phyloP scores from a whole-genome alignment of 495 filamentous ascomycete species.

The Penicillium antarcticum region DNA sequence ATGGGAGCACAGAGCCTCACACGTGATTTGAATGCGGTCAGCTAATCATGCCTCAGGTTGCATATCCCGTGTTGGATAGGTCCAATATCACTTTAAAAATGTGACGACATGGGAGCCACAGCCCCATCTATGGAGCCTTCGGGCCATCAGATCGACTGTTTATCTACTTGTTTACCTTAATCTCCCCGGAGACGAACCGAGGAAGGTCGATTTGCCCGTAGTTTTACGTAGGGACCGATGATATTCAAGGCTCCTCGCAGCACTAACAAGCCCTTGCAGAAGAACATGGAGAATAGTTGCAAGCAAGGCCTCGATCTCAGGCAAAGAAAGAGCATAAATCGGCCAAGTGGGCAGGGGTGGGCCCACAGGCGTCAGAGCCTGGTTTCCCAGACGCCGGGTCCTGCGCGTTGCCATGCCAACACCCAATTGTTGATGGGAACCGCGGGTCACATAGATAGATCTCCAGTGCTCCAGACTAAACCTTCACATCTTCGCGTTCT shows the following conservation, averaged over 20 bases:
- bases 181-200: conserved; percentile 21
- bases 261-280: conserved; percentile 19
- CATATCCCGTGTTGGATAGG: conserved; percentile 6
- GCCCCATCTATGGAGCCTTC: conserved; percentile 8
- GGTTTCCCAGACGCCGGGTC: conserved; percentile 34
- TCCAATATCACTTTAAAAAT: conserved; percentile 3
- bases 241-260: conserved; percentile 17
- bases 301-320: conserved; percentile 14
- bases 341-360: conserved; percentile 14
- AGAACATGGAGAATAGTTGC: conserved; percentile 1
- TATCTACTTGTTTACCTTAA: conserved; percentile 4
- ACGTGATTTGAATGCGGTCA: background rate
- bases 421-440: conserved; percentile 44
- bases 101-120: conserved; percentile 5
- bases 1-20: background rate
- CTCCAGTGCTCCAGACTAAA: conserved; percentile 28
- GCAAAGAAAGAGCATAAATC: conserved; percentile 8
- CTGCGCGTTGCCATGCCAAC: conserved; percentile 43
- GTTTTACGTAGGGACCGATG: conserved; percentile 5
- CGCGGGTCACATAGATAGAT: conserved; percentile 36
- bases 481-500: conserved; percentile 24
- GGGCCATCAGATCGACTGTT: conserved; percentile 11
- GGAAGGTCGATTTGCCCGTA: background rate
- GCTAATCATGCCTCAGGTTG: conserved; percentile 7
- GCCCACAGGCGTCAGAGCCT: conserved; percentile 22